phyloP scores from a whole-genome alignment of 2,329 filamentous ascomycete genomes.

The Calycina herbarum region DNA sequence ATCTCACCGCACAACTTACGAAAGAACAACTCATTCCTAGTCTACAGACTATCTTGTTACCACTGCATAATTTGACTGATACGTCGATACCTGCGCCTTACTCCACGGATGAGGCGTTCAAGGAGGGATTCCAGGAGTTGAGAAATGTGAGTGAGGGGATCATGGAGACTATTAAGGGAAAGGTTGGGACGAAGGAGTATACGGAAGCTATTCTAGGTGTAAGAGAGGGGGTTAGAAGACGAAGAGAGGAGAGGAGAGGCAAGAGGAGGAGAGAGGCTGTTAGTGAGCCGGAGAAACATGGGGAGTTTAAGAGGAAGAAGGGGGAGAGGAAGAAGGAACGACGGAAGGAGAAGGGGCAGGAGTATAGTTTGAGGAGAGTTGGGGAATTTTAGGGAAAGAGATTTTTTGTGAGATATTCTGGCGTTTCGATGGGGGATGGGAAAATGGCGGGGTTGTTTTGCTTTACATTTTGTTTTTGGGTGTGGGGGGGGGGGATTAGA shows the following conservation, averaged over 20 bases:
- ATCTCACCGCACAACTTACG: slow-evolving; percentile 64
- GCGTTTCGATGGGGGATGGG: neutral
- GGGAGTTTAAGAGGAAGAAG: slow-evolving; percentile 77
- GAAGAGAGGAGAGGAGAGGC: slow-evolving; percentile 70
- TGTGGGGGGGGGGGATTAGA: neutral
- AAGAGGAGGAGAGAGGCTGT: slow-evolving; percentile 93
- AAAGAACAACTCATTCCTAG: slow-evolving; percentile 58
- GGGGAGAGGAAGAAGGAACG: slow-evolving; percentile 81
- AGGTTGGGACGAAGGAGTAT: slow-evolving; percentile 78
- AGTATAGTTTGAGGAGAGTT: slow-evolving; percentile 54
- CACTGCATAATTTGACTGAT: slow-evolving; percentile 83
- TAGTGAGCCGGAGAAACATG: slow-evolving; percentile 75
- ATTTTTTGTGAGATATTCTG: neutral
- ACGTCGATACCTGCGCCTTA: slow-evolving; percentile 70
- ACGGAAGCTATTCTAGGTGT: slow-evolving; percentile 72
- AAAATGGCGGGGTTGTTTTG: neutral
- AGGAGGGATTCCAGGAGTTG: slow-evolving; percentile 67
- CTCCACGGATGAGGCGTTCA: slow-evolving; percentile 70
- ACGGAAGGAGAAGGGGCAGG: slow-evolving; percentile 74
- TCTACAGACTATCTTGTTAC: slow-evolving; percentile 63
- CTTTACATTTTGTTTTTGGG: neutral
- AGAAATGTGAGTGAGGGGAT: slow-evolving; percentile 72
- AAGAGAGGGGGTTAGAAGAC: slow-evolving; percentile 68
- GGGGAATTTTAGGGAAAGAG: slow-evolving; percentile 21
- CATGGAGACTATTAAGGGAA: slow-evolving; percentile 80